These are phyloP conservation scores for Dorcoceras hygrometricum DNA, from an alignment of 257 asterid genomes.

Conservation along the genomic window DNA sequence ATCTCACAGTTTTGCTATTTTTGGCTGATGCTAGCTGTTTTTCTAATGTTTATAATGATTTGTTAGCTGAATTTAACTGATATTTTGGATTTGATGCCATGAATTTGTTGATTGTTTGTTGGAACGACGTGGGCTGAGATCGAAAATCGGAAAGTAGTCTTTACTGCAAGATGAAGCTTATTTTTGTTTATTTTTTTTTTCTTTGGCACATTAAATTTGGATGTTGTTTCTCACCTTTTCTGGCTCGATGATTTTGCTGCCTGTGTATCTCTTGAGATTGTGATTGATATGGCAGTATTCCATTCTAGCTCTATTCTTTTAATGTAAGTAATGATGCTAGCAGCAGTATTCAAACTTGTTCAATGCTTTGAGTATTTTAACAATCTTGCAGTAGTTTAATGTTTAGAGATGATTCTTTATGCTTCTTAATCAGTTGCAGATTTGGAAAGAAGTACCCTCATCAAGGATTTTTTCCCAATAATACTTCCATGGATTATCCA, in stretches of 20 bases:
- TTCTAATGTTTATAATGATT: slow-evolving; percentile 1
- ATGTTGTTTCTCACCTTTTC: not conserved
- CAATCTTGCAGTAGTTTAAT: slow-evolving; percentile 5
- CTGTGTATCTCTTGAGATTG: too few species aligned
- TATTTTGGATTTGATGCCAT: not conserved
- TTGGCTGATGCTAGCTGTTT: slow-evolving; percentile 2
- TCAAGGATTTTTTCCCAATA: slow-evolving; percentile 59
- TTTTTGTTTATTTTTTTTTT: not conserved
- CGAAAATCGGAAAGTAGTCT: slow-evolving; percentile 28
- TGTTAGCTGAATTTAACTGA: slow-evolving; percentile 8
- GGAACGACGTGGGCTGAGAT: slow-evolving; percentile 19
- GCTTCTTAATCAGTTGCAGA: slow-evolving; percentile 24
- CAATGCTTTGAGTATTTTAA: not conserved
- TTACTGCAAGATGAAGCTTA: slow-evolving; percentile 15
- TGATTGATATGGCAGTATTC: not conserved
- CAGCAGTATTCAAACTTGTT: not conserved
- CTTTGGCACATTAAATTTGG: not conserved
- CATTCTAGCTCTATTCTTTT: not conserved
- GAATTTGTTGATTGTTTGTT: slow-evolving; percentile 16
- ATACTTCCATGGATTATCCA: slow-evolving; percentile 45
- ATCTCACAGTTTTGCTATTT: slow-evolving; percentile 14
- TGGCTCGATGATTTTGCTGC: slow-evolving; percentile 13
- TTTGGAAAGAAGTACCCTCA: slow-evolving; percentile 47
- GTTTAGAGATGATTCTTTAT: not conserved
- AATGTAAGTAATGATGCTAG: not conserved